phyloP scores from a whole-genome alignment of 345 rosid genomes.

The Pseudoturritis turrita region DNA sequence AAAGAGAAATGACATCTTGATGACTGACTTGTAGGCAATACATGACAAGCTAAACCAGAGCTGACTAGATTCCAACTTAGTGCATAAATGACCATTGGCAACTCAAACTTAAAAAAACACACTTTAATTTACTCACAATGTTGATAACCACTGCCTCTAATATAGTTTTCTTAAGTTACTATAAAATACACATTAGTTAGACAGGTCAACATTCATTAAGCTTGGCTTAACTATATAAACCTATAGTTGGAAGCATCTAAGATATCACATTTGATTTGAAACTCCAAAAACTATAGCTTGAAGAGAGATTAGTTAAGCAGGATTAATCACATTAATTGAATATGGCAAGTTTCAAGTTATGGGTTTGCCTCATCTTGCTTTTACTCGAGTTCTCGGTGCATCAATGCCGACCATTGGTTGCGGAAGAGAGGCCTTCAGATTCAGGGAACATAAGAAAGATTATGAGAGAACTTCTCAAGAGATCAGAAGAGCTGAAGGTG shows the following conservation, averaged over 20 bases:
- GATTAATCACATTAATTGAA: background rate
- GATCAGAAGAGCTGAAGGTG: slow-evolving; percentile 28
- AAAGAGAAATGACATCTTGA: slow-evolving; percentile 14
- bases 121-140: background rate
- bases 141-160: background rate
- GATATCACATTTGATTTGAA: slow-evolving; percentile 14
- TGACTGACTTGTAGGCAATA: slow-evolving; percentile 12
- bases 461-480: slow-evolving; percentile 23
- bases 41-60: slow-evolving; percentile 14
- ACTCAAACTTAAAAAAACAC: background rate
- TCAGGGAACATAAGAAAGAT: slow-evolving; percentile 23
- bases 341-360: slow-evolving; percentile 31
- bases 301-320: background rate
- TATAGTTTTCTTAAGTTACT: background rate
- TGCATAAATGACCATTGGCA: slow-evolving; percentile 18
- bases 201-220: slow-evolving; percentile 27
- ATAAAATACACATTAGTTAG: slow-evolving; percentile 7
- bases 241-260: slow-evolving; percentile 8
- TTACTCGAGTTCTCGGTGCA: slow-evolving; percentile 20
- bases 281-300: background rate
- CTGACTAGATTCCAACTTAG: slow-evolving; percentile 34
- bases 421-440: slow-evolving; percentile 18
- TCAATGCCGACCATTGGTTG: slow-evolving; percentile 28
- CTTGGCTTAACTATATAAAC: slow-evolving; percentile 30
- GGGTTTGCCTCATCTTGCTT: slow-evolving; percentile 25